Evolutionary conservation across 441 rosid genomes (phyloP).

Genomic region (Adansonia gregorii): DNA sequence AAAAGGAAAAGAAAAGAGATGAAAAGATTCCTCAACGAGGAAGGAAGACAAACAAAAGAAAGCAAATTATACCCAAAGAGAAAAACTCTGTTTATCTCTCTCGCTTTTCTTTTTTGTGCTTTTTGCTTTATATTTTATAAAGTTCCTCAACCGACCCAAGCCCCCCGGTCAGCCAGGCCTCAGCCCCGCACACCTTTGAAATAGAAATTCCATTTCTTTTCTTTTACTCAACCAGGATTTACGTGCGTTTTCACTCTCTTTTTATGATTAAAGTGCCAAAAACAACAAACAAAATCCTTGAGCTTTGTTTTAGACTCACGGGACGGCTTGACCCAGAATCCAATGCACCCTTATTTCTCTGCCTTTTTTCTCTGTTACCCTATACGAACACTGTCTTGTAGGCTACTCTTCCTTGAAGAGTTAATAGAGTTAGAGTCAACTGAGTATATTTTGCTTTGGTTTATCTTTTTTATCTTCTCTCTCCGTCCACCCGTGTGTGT

Average conservation of each 20-base stretch:
- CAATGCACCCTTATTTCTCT: constrained; percentile 36
- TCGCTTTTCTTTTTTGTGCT: neutral
- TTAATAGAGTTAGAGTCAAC: constrained; percentile 13
- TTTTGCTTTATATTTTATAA: constrained; percentile 46
- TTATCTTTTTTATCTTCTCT: neutral
- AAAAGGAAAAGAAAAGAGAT: constrained; percentile 28
- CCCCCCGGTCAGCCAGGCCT: neutral
- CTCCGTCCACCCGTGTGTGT: constrained; percentile 31
- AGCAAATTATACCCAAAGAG: neutral
- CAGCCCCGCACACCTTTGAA: constrained; percentile 38
- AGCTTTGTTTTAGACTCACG: constrained; percentile 31
- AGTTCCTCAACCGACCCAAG: constrained; percentile 44
- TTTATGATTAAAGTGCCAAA: constrained; percentile 41
- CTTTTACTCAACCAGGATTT: constrained; percentile 34
- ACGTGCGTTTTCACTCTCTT: constrained; percentile 46
- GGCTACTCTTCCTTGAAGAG: neutral
- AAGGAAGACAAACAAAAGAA: constrained; percentile 20
- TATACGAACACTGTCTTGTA: neutral
- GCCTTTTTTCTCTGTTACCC: neutral
- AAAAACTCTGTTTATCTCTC: neutral
- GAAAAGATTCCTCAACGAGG: constrained; percentile 82
- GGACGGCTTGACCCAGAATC: constrained; percentile 36
- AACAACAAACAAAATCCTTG: constrained; percentile 14
- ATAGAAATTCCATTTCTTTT: constrained; percentile 27
- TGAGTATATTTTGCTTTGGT: neutral